Percentiles rank a stretch among this genome's conserved stretches.
These are phyloP conservation scores for Candida yuanshanica DNA, from an alignment of 805 yeast species.

Conservation along the genomic window DNA sequence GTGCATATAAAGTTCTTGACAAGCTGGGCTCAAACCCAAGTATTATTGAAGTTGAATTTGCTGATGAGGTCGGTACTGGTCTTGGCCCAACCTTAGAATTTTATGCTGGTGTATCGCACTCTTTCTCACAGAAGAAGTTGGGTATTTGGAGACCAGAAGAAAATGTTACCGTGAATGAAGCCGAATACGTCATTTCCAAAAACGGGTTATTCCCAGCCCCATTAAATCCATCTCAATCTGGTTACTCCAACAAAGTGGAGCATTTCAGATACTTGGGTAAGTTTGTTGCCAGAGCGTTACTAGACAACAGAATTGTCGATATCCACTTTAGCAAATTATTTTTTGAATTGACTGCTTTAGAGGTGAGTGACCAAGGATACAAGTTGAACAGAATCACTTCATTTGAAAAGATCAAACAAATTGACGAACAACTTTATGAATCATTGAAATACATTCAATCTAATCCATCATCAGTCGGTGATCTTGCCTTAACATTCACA, in stretches of 20 bases:
- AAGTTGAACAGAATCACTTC: slow-evolving; percentile 4
- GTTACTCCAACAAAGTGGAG: slow-evolving; percentile 38
- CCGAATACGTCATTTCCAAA: slow-evolving; percentile 33
- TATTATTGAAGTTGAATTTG: slow-evolving; percentile 78
- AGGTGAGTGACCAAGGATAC: slow-evolving; percentile 17
- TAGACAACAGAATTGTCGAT: slow-evolving; percentile 87
- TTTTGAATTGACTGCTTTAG: slow-evolving; percentile 49
- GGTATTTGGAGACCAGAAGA: slow-evolving; percentile 58
- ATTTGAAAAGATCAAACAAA: slow-evolving; percentile 30
- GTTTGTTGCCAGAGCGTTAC: slow-evolving; percentile 78
- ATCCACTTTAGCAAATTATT: slow-evolving; percentile 69
- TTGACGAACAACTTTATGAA: slow-evolving; percentile 55
- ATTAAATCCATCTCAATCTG: slow-evolving; percentile 25
- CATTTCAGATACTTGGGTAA: slow-evolving; percentile 69
- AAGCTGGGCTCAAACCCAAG: slow-evolving; percentile 76
- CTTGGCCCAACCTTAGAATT: slow-evolving; percentile 95
- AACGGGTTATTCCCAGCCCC: slow-evolving; percentile 78
- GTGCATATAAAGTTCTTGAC: slow-evolving; percentile 74
- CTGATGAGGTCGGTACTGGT: slow-evolving; percentile 93
- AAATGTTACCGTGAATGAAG: slow-evolving; percentile 26
- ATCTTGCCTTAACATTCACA: slow-evolving; percentile 57
- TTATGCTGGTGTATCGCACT: slow-evolving; percentile 73
- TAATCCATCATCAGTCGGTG: slow-evolving; percentile 40
- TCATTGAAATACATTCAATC: slow-evolving; percentile 49
- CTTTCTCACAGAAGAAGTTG: slow-evolving; percentile 53